Base-by-base conservation (phyloP, 148 eudicot species). In the Hydrangea macrophylla region DNA sequence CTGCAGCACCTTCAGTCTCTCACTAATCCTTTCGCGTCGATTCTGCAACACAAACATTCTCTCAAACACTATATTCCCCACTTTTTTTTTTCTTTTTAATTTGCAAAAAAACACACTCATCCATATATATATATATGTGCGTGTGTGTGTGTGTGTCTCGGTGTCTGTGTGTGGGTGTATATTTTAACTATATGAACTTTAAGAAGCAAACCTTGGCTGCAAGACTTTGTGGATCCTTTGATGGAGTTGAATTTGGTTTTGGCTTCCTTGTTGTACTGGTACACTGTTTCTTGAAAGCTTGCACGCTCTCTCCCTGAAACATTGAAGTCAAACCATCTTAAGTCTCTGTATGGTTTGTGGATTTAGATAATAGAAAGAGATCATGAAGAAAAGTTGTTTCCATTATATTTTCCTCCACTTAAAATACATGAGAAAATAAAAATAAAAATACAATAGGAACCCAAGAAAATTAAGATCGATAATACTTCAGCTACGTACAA, bases 211-310 rank as follows among this genome's bases (percentile, higher is more conserved):
- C 99, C 97, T 94, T 94, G 65, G 99, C 99, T 70, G 99, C 99
- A 72, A 87, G 62, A 71, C 99, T 91, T 76, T 94, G 99, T 9
- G 97, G 93, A 79, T 94, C 99, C 80, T 91, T 91, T n/a, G 80
- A 70, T 48, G 75, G 67, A 36, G 80, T 67, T 54, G 85, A 30
- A 67, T 85, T 88, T 22, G 86, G 64, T 61, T 91, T 94, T 15
- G 78, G 28, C 75, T 85, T 87, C 85, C 70, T 87, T 44, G 87
- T 77, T 60, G 69, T 65, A 62, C 55, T 61, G 42, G 73, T 80
- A 81, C 99, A 94, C 40, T 87, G 93, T 81, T 84, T 94, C 83
- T 94, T 94, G n/a, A 70, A 33, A 48, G 79, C 73, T 76, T 85
- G 90, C 76, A 63, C 73, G 73, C 69, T 87, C 65, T 89, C 93